Evolutionary conservation across 2,329 filamentous ascomycete genomes (phyloP).

Genomic region (Paramyrothecium roridum): DNA sequence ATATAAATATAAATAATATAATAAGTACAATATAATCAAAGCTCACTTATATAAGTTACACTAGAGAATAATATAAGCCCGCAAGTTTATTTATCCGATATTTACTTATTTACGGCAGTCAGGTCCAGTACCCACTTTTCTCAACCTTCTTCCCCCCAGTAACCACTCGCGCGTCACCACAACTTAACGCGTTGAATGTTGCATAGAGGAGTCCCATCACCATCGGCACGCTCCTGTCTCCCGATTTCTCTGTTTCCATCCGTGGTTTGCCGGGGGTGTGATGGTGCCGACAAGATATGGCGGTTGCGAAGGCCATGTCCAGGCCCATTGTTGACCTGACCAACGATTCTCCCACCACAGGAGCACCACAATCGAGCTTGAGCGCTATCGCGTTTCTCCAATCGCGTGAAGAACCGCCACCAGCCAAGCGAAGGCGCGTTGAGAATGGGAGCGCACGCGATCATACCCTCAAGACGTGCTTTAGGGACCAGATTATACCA

Average conservation of each 20-base stretch:
- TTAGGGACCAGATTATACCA: slow-evolving; percentile 28
- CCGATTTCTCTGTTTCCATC: background rate
- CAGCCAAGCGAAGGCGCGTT: slow-evolving; percentile 26
- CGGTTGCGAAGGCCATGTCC: slow-evolving; percentile 19
- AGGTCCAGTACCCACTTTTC: background rate
- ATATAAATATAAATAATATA: too few species aligned
- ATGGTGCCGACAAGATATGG: slow-evolving; percentile 17
- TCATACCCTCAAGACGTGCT: slow-evolving; percentile 17
- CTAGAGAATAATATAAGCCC: background rate
- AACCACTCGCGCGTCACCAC: too few species aligned
- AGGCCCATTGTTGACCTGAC: slow-evolving; percentile 26
- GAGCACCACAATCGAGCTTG: too few species aligned
- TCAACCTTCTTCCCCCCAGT: background rate
- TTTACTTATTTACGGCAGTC: background rate
- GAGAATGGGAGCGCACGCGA: slow-evolving; percentile 10
- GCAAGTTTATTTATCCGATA: slow-evolving; percentile 2
- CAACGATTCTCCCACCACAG: slow-evolving; percentile 10
- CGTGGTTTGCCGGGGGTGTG: background rate
- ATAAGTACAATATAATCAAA: too few species aligned
- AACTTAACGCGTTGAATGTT: background rate
- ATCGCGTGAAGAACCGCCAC: slow-evolving; percentile 21
- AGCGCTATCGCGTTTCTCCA: slow-evolving; percentile 1
- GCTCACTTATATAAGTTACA: too few species aligned
- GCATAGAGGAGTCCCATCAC: background rate
- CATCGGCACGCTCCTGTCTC: background rate